Evolutionary conservation across 2,329 filamentous ascomycete genomes (phyloP).

Genomic region (Botryosphaeria agaves): DNA sequence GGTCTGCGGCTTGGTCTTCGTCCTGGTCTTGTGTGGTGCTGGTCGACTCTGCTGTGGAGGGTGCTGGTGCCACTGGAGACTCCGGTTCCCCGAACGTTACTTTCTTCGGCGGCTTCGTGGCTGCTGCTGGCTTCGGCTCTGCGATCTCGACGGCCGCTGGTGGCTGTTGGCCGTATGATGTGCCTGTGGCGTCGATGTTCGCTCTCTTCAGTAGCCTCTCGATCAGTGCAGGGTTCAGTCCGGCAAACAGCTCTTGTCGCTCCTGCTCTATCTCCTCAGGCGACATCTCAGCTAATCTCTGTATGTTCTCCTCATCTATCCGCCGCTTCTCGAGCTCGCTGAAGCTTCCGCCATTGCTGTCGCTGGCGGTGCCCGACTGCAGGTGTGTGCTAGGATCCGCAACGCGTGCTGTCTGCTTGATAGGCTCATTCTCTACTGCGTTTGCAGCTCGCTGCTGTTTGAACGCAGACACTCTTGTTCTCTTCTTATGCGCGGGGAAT

Average conservation of each 20-base stretch:
- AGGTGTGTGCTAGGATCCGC: background rate
- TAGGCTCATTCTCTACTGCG: background rate
- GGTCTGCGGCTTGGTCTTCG: constrained; percentile 1
- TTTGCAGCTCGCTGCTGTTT: constrained; percentile 42
- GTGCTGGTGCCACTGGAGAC: background rate
- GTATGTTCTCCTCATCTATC: constrained; percentile 72
- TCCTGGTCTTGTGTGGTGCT: too few relatives aligned
- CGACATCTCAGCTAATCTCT: constrained; percentile 61
- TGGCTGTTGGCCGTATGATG: constrained; percentile 6
- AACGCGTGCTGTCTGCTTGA: background rate
- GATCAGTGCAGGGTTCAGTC: constrained; percentile 57
- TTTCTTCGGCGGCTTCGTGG: constrained; percentile 10
- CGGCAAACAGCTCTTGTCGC: constrained; percentile 61
- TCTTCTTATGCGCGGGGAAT: constrained; percentile 79
- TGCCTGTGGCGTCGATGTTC: constrained; percentile 49
- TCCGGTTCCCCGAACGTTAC: constrained; percentile 14
- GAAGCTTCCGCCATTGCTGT: constrained; percentile 7
- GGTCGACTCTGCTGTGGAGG: too few relatives aligned
- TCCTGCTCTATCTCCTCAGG: constrained; percentile 66
- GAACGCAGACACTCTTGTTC: constrained; percentile 57
- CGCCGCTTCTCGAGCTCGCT: constrained; percentile 44
- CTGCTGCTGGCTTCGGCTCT: background rate
- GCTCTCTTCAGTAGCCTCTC: constrained; percentile 61
- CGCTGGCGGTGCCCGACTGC: too few relatives aligned
- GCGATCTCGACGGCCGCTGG: constrained; percentile 1